phyloP scores from a whole-genome alignment of 2,329 filamentous ascomycete species.

The Exophiala aquamarina region DNA sequence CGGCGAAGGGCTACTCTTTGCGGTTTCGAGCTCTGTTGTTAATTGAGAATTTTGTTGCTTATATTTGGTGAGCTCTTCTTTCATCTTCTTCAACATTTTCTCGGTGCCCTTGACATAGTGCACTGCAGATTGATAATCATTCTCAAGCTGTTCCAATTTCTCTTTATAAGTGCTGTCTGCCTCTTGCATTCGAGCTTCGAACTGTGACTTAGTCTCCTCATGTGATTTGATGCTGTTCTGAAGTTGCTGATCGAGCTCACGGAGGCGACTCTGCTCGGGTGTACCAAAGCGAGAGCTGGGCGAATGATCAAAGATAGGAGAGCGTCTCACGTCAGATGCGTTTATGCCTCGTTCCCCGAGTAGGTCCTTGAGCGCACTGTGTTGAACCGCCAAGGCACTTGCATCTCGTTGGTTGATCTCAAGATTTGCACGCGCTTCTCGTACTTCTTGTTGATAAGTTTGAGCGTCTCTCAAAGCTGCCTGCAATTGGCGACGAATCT shows the following conservation, averaged over 20 bases:
- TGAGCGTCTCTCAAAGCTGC: slow-evolving; percentile 79
- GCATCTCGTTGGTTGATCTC: slow-evolving; percentile 86
- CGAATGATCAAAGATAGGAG: slow-evolving; percentile 66
- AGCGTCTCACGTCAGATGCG: slow-evolving; percentile 68
- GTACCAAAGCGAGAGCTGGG: slow-evolving; percentile 73
- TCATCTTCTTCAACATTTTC: slow-evolving; percentile 98
- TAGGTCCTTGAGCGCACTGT: slow-evolving; percentile 90
- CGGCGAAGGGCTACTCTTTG: slow-evolving; percentile 50
- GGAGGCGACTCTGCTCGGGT: slow-evolving; percentile 75
- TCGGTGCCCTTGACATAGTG: slow-evolving; percentile 98
- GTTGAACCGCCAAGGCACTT: slow-evolving; percentile 90
- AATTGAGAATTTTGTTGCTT: slow-evolving; percentile 82
- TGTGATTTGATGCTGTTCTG: slow-evolving; percentile 74
- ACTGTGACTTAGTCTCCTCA: slow-evolving; percentile 77
- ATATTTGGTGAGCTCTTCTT: slow-evolving; percentile 91
- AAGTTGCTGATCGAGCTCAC: slow-evolving; percentile 86
- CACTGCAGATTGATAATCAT: slow-evolving; percentile 95
- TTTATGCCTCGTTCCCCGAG: slow-evolving; percentile 86
- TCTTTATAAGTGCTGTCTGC: slow-evolving; percentile 88
- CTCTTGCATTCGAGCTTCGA: slow-evolving; percentile 78
- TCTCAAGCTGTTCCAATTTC: slow-evolving; percentile 89
- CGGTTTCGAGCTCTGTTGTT: slow-evolving; percentile 74
- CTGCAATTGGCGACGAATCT: slow-evolving; percentile 87
- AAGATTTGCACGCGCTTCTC: slow-evolving; percentile 78
- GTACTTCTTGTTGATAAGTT: slow-evolving; percentile 74